These are phyloP conservation scores for Hymenoscyphus fructigenus DNA, from an alignment of 2,329 filamentous ascomycete genomes.

Conservation along the genomic window DNA sequence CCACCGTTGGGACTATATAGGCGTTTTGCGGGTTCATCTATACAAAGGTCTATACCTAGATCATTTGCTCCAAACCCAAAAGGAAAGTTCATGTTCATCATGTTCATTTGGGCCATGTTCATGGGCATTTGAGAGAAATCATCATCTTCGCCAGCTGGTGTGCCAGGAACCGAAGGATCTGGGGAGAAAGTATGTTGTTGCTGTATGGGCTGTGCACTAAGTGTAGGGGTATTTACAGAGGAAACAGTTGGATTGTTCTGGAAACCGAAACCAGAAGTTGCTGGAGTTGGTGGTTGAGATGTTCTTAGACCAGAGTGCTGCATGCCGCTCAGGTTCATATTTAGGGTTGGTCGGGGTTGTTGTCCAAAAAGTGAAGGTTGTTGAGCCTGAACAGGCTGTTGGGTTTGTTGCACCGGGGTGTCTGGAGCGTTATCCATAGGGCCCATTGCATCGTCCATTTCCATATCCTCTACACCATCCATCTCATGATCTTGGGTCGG, in stretches of 20 bases:
- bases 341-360: slow-evolving; percentile 68
- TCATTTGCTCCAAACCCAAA: slow-evolving; percentile 43
- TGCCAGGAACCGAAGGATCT: slow-evolving; percentile 68
- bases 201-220: slow-evolving; percentile 70
- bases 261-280: slow-evolving; percentile 72
- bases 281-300: slow-evolving; percentile 84
- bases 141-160: slow-evolving; percentile 73
- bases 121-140: slow-evolving; percentile 64
- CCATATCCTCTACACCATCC: slow-evolving; percentile 91
- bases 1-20: slow-evolving; percentile 83
- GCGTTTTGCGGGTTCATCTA: slow-evolving; percentile 92
- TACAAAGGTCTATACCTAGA: slow-evolving; percentile 60
- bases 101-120: slow-evolving; percentile 59
- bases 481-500: slow-evolving; percentile 56
- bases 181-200: slow-evolving; percentile 47
- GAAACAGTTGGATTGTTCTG: slow-evolving; percentile 96
- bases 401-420: slow-evolving; percentile 37
- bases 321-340: slow-evolving; percentile 69
- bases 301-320: slow-evolving; percentile 78
- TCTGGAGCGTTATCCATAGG: slow-evolving; percentile 63
- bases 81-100: slow-evolving; percentile 41
- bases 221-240: slow-evolving; percentile 91
- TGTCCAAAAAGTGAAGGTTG: slow-evolving; percentile 65
- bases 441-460: slow-evolving; percentile 83
- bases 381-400: slow-evolving; percentile 67